Evolutionary conservation across 1,284 basidiomycete species (phyloP).

Genomic region (Sporisorium exsertum): DNA sequence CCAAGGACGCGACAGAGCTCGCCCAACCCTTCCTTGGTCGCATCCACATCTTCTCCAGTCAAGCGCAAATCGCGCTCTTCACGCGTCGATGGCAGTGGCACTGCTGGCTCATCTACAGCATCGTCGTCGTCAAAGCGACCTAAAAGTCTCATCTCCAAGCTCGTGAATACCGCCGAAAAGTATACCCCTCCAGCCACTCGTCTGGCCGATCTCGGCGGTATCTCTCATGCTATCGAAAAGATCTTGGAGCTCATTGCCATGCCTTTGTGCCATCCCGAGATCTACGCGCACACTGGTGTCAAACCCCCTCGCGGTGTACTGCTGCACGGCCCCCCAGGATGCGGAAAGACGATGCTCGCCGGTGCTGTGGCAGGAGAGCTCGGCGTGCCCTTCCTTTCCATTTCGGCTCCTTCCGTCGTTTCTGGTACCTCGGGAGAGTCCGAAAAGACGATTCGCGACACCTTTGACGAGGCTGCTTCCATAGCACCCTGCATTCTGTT

Average conservation of each 20-base stretch:
- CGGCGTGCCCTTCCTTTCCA: constrained; percentile 89
- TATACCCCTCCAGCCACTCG: constrained; percentile 75
- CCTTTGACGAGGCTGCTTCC: constrained; percentile 77
- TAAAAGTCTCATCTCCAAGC: constrained; percentile 33
- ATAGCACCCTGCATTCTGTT: constrained; percentile 68
- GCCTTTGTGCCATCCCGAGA: constrained; percentile 93
- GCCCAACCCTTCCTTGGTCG: constrained; percentile 12
- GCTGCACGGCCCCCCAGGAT: constrained; percentile 94
- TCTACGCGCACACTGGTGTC: constrained; percentile 92
- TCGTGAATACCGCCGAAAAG: constrained; percentile 47
- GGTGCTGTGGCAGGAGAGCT: constrained; percentile 80
- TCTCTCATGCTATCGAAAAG: constrained; percentile 87
- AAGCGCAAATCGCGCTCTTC: constrained; percentile 61
- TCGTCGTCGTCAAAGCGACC: constrained; percentile 44
- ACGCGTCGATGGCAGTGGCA: constrained; percentile 28
- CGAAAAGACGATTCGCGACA: constrained; percentile 93
- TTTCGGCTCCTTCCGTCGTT: constrained; percentile 93
- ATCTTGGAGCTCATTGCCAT: constrained; percentile 94
- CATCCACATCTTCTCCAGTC: constrained; percentile 25
- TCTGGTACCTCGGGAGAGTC: constrained; percentile 98
- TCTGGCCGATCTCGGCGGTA: constrained; percentile 87
- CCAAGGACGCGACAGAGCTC: constrained; percentile 51
- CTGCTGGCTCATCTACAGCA: constrained; percentile 13
- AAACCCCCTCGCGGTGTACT: constrained; percentile 93
- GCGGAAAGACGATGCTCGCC: constrained; percentile 79